These are phyloP conservation scores for Cryphonectria japonica DNA, from an alignment of 2,329 filamentous ascomycete genomes.

Conservation along the genomic window DNA sequence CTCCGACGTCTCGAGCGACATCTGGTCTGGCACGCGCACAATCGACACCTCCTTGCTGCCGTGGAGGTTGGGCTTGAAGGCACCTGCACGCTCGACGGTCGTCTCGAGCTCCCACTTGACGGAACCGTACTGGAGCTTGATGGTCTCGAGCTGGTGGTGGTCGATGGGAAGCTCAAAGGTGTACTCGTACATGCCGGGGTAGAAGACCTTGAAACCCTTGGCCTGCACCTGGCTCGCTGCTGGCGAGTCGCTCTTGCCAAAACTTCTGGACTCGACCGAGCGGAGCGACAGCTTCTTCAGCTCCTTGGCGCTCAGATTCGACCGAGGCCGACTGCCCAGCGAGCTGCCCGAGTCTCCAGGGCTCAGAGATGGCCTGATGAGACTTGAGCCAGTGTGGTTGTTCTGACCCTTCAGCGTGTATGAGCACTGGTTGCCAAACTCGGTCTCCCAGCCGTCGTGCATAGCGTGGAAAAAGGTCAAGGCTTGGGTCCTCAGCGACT, in stretches of 20 bases:
- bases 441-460: conserved; percentile 62
- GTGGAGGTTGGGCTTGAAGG: conserved; percentile 86
- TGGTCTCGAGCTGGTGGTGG: conserved; percentile 85
- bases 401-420: conserved; percentile 50
- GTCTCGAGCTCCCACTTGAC: conserved; percentile 90
- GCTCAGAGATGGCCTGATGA: conserved; percentile 31
- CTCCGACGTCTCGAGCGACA: conserved; percentile 87
- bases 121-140: conserved; percentile 81
- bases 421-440: conserved; percentile 66
- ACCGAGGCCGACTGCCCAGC: conserved; percentile 35
- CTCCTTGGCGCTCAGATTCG: conserved; percentile 51
- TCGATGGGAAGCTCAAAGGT: conserved; percentile 88
- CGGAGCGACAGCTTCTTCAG: conserved; percentile 75
- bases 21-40: conserved; percentile 83
- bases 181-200: conserved; percentile 69
- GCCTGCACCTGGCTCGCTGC: conserved; percentile 61
- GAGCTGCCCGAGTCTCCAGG: conserved; percentile 39
- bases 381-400: conserved; percentile 41
- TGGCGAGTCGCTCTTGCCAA: conserved; percentile 75
- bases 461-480: conserved; percentile 90
- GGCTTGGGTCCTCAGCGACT: conserved; percentile 84
- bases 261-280: conserved; percentile 81
- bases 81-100: conserved; percentile 81
- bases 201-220: conserved; percentile 86
- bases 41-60: conserved; percentile 82